A percentile compares a stretch with the other conserved stretches of the same genome.
Evolutionary conservation across 495 filamentous ascomycete genomes (phyloP).

Genomic region (Lasiosphaeria hispida): DNA sequence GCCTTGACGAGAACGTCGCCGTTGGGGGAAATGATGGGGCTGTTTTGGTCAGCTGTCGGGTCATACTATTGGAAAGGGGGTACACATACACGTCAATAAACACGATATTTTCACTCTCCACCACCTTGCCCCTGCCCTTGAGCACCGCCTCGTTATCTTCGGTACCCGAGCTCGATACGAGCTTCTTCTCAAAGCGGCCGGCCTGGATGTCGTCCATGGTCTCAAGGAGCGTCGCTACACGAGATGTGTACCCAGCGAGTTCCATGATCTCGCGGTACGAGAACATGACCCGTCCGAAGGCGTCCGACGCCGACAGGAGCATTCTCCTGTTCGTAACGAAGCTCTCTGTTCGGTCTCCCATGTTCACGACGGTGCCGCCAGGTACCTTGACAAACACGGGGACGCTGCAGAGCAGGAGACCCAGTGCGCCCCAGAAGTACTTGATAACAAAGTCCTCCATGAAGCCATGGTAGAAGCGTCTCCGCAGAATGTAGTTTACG

Average conservation of each 20-base stretch:
- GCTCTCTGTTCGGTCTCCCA: slow-evolving; percentile 89
- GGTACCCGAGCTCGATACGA: slow-evolving; percentile 81
- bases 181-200: slow-evolving; percentile 91
- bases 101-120: slow-evolving; percentile 77
- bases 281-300: slow-evolving; percentile 96
- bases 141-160: slow-evolving; percentile 77
- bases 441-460: slow-evolving; percentile 99
- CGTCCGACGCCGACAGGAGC: slow-evolving; percentile 87
- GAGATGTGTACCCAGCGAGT: slow-evolving; percentile 89
- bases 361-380: slow-evolving; percentile 61
- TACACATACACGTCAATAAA: slow-evolving; percentile 69
- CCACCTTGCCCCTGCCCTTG: slow-evolving; percentile 69
- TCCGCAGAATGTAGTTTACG: slow-evolving; percentile 88
- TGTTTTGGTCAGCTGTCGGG: slow-evolving; percentile 10
- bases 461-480: slow-evolving; percentile 89
- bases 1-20: slow-evolving; percentile 83
- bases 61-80: neutral
- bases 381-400: slow-evolving; percentile 95
- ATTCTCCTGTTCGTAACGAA: slow-evolving; percentile 94
- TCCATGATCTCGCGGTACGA: slow-evolving; percentile 96
- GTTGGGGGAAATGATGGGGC: slow-evolving; percentile 94
- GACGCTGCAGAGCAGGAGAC: slow-evolving; percentile 89
- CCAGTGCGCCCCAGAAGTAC: slow-evolving; percentile 97
- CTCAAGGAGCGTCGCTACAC: slow-evolving; percentile 81
- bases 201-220: slow-evolving; percentile 91